Percentiles rank a stretch among this genome's conserved stretches.
phyloP scores from a whole-genome alignment of 2,329 filamentous ascomycete species.

The Parasarocladium wereldwijsianum region DNA sequence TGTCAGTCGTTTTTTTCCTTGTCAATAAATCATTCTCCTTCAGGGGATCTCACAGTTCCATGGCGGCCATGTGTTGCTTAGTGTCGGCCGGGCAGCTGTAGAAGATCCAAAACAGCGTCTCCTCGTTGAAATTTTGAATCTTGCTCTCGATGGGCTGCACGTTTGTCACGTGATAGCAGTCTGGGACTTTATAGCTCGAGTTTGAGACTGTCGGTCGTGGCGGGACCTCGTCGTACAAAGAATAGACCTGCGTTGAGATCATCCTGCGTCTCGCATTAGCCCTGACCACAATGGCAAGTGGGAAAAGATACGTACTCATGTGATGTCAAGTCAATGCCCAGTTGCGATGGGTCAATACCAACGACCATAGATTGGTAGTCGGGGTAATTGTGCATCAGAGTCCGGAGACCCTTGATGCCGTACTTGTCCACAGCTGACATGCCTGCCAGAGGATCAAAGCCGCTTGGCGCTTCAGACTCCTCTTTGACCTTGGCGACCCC shows the following conservation, averaged over 20 bases:
- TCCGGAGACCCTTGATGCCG: slow-evolving; percentile 48
- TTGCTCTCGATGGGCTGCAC: slow-evolving; percentile 51
- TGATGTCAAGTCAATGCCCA: slow-evolving; percentile 43
- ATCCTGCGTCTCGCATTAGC: slow-evolving; percentile 21
- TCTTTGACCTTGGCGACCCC: slow-evolving; percentile 25
- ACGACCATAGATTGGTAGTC: slow-evolving; percentile 47
- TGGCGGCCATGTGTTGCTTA: slow-evolving; percentile 48
- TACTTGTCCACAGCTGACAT: slow-evolving; percentile 50
- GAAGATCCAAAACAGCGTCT: slow-evolving; percentile 56
- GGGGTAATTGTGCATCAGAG: slow-evolving; percentile 48
- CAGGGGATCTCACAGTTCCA: slow-evolving; percentile 37
- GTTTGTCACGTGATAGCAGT: slow-evolving; percentile 54
- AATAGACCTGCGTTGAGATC: slow-evolving; percentile 45
- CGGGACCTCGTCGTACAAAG: slow-evolving; percentile 43
- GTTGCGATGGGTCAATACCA: slow-evolving; percentile 40
- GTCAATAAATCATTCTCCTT: not conserved
- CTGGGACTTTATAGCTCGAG: slow-evolving; percentile 42
- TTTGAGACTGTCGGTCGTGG: slow-evolving; percentile 36
- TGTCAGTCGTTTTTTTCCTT: slow-evolving; percentile 3
- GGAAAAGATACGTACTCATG: slow-evolving; percentile 33
- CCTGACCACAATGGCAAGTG: not conserved
- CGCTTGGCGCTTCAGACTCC: slow-evolving; percentile 21
- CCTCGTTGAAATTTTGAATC: slow-evolving; percentile 52
- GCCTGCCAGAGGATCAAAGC: slow-evolving; percentile 42
- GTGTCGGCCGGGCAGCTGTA: slow-evolving; percentile 49